Conservation (phyloP, 1,284 basidiomycete genomes). For the Cryptococcus neoformans region DNA sequence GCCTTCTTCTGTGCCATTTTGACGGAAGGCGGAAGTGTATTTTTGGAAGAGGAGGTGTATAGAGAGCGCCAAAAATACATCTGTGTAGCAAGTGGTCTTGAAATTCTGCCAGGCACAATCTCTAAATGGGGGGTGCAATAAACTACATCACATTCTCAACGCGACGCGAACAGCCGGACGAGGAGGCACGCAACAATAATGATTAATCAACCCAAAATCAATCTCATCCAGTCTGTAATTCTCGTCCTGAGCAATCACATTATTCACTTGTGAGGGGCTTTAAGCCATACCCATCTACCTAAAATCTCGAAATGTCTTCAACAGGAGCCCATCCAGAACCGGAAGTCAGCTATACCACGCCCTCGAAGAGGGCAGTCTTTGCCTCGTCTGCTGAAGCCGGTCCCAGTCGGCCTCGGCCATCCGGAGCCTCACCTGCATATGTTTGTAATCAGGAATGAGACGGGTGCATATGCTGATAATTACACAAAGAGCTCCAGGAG, state of each 20-base stretch:
- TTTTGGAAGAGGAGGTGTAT: too few species aligned
- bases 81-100: not conserved
- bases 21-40: not conserved
- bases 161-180: not conserved
- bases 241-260: not conserved
- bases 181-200: too few species aligned
- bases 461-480: not conserved
- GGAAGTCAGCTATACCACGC: constrained; percentile 8
- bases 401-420: constrained; percentile 27
- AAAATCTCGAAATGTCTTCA: too few species aligned
- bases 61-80: not conserved
- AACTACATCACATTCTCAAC: not conserved
- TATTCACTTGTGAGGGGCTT: not conserved
- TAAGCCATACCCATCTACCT: not conserved
- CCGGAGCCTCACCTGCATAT: constrained; percentile 37
- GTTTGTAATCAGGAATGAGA: constrained; percentile 15
- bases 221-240: not conserved
- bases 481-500: constrained; percentile 37
- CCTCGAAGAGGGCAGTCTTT: constrained; percentile 28
- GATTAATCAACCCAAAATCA: too few species aligned
- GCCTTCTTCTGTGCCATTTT: not conserved
- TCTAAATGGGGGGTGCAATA: not conserved
- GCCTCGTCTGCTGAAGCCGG: constrained; percentile 23
- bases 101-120: constrained; percentile 4
- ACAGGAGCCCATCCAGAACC: too few species aligned